Evolutionary conservation across 1,284 basidiomycete genomes (phyloP), one percentile per base, ranked within the genome.

Genomic region (Malassezia caprae): DNA sequence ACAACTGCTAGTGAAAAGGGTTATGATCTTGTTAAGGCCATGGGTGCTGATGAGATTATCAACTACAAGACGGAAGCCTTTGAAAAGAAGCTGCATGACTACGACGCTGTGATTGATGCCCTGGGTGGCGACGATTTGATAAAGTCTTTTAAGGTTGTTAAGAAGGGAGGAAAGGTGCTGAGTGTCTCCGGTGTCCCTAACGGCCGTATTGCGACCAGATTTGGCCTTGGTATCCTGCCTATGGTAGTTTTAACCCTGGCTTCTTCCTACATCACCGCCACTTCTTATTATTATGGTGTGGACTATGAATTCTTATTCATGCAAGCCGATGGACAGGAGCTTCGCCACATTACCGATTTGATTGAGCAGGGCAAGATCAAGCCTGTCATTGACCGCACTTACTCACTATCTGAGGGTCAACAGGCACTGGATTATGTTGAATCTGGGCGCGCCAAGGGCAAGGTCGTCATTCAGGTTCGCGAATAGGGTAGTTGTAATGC

Each of bases 1-100:
- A 67, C 68, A 6, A 71, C 68, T 0, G 65, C 68, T n/a, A 43
- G 41, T 43, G 41, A 43, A n/a, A 43, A 43, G 24, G 41, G 41
- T 4, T 28, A 43, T 43, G 41, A 43, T 6, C 41, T 43, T 4
- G 41, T 43, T 11, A 43, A 43, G 19, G 11, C 41, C 13, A 7
- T 43, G 27, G 41, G 41, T 43, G 41, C 41, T 21, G 41, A 43
- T 13, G 41, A 43, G 17, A 43, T 43, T 21, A 28, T 43, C 24
- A 43, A 43, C 24, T 43, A 43, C 17, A 24, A 28, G 12, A 43
- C 13, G 24, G 41, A 43, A 24, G 27, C 23, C 2, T 43, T 43
- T 27, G 41, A 43, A 5, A 2, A 43, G 24, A 27, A 27, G 13
- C 41, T 43, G 17, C 41, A 43, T 12, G 41, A 43, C 41, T 43